These are phyloP conservation scores for Phialophora chinensis DNA, from an alignment of 2,329 filamentous ascomycete species.

Conservation along the genomic window DNA sequence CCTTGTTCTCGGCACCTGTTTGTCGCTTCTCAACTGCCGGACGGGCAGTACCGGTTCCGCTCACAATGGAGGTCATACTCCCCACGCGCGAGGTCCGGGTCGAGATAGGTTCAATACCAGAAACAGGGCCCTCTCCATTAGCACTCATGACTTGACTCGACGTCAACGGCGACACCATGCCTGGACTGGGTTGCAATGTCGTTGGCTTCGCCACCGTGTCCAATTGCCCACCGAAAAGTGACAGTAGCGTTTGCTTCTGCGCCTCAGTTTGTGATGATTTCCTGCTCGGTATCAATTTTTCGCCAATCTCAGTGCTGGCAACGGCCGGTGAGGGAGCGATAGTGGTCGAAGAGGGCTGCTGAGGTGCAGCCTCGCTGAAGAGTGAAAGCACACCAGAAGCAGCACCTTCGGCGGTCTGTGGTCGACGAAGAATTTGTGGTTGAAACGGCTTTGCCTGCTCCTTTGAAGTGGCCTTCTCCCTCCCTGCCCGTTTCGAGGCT, in stretches of 20 bases:
- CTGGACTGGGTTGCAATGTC: conserved; percentile 20
- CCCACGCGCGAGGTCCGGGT: conserved; percentile 37
- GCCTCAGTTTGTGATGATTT: conserved; percentile 39
- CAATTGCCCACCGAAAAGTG: conserved; percentile 64
- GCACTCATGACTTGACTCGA: conserved; percentile 32
- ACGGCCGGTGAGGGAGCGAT: conserved; percentile 14
- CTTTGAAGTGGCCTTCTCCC: conserved; percentile 32
- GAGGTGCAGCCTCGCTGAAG: conserved; percentile 26
- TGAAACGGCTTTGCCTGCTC: conserved; percentile 54
- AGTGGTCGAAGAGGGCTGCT: conserved; percentile 1
- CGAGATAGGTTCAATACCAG: conserved; percentile 39
- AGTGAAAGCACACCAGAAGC: conserved; percentile 24
- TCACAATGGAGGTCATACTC: conserved; percentile 36
- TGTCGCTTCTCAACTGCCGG: conserved; percentile 57
- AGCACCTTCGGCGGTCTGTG: conserved; percentile 46
- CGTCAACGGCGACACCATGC: conserved; percentile 35
- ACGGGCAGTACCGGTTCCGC: conserved; percentile 43
- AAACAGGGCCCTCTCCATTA: conserved; percentile 34
- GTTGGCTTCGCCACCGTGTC: conserved; percentile 23
- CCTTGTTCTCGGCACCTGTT: conserved; percentile 71
- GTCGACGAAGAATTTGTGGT: conserved; percentile 60
- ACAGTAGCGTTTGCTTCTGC: conserved; percentile 59
- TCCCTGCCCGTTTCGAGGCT: conserved; percentile 24
- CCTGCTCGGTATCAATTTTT: conserved; percentile 28
- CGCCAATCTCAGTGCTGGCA: not conserved